Conservation (phyloP, 768 basidiomycete species). For the Lactarius hatsudake region DNA sequence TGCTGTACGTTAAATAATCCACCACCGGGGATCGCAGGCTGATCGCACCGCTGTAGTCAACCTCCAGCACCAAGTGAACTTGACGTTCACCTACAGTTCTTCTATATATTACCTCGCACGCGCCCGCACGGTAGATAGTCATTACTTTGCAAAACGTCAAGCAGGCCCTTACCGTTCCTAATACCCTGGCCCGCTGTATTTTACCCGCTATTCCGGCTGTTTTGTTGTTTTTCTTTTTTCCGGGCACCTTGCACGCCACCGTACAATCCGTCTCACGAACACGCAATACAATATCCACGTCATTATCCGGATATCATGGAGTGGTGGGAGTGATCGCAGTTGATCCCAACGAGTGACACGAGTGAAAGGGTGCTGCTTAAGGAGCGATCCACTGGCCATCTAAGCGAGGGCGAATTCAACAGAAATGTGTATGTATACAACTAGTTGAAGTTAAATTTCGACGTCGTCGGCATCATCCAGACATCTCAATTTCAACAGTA, state of each 20-base stretch:
- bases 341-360: neutral
- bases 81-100: constrained; percentile 26
- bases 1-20: constrained; percentile 41
- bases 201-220: constrained; percentile 38
- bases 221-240: constrained; percentile 36
- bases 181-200: constrained; percentile 45
- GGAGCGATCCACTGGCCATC: no score
- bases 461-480: constrained; percentile 52
- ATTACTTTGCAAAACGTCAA: constrained; percentile 20
- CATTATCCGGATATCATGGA: constrained; percentile 16
- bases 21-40: constrained; percentile 28
- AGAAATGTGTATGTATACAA: neutral
- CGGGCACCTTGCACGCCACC: constrained; percentile 35
- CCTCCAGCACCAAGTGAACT: constrained; percentile 27
- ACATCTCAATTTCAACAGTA: constrained; percentile 53
- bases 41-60: constrained; percentile 20
- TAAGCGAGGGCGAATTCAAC: neutral
- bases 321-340: neutral
- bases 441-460: constrained; percentile 38
- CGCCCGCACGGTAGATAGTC: constrained; percentile 23
- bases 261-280: constrained; percentile 38
- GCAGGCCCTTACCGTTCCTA: constrained; percentile 24
- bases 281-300: constrained; percentile 31
- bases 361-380: neutral
- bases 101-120: constrained; percentile 21